phyloP scores from a whole-genome alignment of 192 early-diverging fungal genomes.

The Coemansia asiatica region DNA sequence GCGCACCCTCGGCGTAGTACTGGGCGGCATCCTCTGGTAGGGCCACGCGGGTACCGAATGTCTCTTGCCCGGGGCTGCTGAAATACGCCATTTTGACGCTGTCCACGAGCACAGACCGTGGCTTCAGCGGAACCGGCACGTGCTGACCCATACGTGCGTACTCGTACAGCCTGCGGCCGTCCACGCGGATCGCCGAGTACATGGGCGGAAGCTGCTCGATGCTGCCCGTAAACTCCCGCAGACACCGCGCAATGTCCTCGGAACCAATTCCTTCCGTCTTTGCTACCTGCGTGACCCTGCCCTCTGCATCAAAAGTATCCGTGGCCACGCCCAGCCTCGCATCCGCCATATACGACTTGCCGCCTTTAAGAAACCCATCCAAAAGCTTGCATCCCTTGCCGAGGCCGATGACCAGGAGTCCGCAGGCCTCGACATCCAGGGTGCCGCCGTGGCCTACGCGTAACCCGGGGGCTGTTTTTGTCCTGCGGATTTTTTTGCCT shows the following conservation, averaged over 20 bases:
- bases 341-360: conserved; percentile 60
- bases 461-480: background rate
- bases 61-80: conserved; percentile 2
- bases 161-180: conserved; percentile 70
- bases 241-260: conserved; percentile 28
- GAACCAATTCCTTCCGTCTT: conserved; percentile 49
- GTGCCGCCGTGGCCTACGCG: conserved; percentile 51
- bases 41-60: conserved; percentile 11
- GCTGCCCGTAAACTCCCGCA: conserved; percentile 60
- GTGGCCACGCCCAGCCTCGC: conserved; percentile 59
- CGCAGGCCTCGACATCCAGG: conserved; percentile 41
- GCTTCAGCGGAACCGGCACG: conserved; percentile 12
- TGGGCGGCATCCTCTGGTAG: conserved; percentile 15
- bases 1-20: conserved; percentile 24
- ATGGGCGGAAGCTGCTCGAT: conserved; percentile 66
- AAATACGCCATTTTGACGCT: conserved; percentile 26
- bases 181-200: conserved; percentile 70
- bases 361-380: conserved; percentile 44
- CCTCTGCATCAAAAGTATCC: conserved; percentile 62
- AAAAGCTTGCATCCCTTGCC: conserved; percentile 59
- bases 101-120: conserved; percentile 21
- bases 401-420: conserved; percentile 57
- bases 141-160: conserved; percentile 61
- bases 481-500: conserved; percentile 21
- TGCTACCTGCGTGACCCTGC: conserved; percentile 37